These are phyloP conservation scores for Umbelopsis sp. DNA, from an alignment of 192 early-diverging fungal species.

Conservation along the genomic window DNA sequence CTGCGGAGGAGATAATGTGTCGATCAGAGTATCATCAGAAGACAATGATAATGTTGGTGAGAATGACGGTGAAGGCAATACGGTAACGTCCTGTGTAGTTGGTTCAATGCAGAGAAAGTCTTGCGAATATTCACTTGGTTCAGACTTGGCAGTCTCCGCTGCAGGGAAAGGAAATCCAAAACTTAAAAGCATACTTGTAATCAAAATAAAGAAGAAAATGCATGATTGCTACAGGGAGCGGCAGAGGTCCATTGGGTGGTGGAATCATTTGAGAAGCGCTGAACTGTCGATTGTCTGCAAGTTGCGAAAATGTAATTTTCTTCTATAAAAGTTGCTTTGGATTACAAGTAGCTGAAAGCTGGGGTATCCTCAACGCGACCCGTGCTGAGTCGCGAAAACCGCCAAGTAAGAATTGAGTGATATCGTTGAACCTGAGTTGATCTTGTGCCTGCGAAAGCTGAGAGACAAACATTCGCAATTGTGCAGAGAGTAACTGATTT, in stretches of 20 bases:
- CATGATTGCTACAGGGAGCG: background rate
- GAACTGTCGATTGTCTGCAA: background rate
- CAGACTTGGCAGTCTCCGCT: conserved; percentile 42
- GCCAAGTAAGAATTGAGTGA: conserved; percentile 42
- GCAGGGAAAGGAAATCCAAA: conserved; percentile 32
- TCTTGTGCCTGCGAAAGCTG: conserved; percentile 43
- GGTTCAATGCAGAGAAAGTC: conserved; percentile 20
- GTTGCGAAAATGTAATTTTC: background rate
- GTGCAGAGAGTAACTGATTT: conserved; percentile 40
- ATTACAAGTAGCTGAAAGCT: background rate
- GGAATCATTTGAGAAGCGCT: conserved; percentile 22
- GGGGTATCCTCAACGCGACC: conserved; percentile 38
- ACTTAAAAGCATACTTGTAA: conserved; percentile 6
- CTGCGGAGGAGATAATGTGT: conserved; percentile 12
- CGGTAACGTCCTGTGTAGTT: background rate
- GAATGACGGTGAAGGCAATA: conserved; percentile 22
- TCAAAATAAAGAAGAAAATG: background rate
- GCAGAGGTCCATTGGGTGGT: conserved; percentile 42
- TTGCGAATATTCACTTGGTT: conserved; percentile 15
- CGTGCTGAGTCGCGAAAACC: conserved; percentile 58
- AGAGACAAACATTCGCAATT: conserved; percentile 32
- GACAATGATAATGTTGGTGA: conserved; percentile 32
- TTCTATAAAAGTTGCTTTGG: background rate
- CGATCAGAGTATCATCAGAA: conserved; percentile 31
- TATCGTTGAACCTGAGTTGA: conserved; percentile 41